Conservation (phyloP, 2,329 filamentous ascomycete genomes). For the Thermoascus crustaceus region DNA sequence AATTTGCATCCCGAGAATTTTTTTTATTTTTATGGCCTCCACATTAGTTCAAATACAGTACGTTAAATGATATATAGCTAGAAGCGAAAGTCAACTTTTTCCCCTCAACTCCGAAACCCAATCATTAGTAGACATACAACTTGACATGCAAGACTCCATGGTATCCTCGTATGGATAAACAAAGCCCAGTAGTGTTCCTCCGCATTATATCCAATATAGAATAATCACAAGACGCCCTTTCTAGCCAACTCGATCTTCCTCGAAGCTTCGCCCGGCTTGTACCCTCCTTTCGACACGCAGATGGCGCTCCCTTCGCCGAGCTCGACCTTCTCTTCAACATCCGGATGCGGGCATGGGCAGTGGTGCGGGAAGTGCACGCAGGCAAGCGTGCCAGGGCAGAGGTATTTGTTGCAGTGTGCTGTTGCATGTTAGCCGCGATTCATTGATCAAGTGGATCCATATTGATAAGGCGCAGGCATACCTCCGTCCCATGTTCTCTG, state of each 20-base stretch:
- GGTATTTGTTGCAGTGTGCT: constrained; percentile 87
- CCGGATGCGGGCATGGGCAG: constrained; percentile 80
- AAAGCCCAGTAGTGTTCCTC: too few relatives aligned
- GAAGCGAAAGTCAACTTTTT: too few relatives aligned
- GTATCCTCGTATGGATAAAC: too few relatives aligned
- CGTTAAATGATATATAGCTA: too few relatives aligned
- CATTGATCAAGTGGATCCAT: too few relatives aligned
- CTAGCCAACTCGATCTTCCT: constrained; percentile 44
- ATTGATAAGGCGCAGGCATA: constrained; percentile 30
- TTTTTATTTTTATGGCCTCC: too few relatives aligned
- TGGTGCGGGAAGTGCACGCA: constrained; percentile 97
- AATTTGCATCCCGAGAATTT: too few relatives aligned
- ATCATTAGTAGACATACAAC: too few relatives aligned
- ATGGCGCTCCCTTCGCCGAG: constrained; percentile 42
- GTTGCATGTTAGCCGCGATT: too few relatives aligned
- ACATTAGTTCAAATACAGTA: too few relatives aligned
- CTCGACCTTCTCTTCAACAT: constrained; percentile 68
- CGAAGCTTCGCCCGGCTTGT: constrained; percentile 37
- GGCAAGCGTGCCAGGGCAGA: constrained; percentile 87
- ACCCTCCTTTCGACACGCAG: constrained; percentile 43
- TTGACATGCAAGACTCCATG: too few relatives aligned
- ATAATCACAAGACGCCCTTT: constrained; percentile 38
- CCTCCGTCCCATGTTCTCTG: constrained; percentile 60
- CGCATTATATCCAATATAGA: neutral
- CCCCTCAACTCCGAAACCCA: too few relatives aligned